phyloP scores from a whole-genome alignment of 257 asterid genomes.

The Scutellaria barbata region DNA sequence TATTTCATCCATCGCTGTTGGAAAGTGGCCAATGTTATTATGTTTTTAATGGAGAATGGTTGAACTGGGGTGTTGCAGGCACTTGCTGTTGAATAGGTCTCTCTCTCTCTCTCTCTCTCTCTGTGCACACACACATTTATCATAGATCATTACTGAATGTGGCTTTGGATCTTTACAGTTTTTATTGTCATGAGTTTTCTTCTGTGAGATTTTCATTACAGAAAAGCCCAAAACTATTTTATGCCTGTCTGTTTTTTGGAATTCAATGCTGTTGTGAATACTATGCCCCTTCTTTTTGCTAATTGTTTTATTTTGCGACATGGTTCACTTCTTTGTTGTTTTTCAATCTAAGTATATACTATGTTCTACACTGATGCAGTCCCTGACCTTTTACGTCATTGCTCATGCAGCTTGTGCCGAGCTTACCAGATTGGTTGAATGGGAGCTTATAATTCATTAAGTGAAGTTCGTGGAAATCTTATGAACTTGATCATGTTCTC shows the following conservation, averaged over 20 bases:
- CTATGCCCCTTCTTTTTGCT: neutral
- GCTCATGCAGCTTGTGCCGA: slow-evolving; percentile 69
- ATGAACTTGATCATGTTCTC: slow-evolving; percentile 53
- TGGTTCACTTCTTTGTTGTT: no score
- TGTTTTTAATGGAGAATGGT: slow-evolving; percentile 75
- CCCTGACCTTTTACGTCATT: neutral
- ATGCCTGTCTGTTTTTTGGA: neutral
- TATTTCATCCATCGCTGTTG: slow-evolving; percentile 67
- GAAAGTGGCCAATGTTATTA: slow-evolving; percentile 70
- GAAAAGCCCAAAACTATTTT: neutral
- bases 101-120: slow-evolving; percentile 30
- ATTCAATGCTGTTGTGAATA: neutral
- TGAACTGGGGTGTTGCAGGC: slow-evolving; percentile 87
- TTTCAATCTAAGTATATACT: no score
- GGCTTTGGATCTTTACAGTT: no score
- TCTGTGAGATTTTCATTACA: neutral
- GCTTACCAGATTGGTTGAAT: slow-evolving; percentile 63
- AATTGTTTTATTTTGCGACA: neutral
- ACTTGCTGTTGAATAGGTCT: slow-evolving; percentile 70
- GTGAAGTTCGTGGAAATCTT: slow-evolving; percentile 50
- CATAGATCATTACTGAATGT: no score
- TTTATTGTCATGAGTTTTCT: neutral
- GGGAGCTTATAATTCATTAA: slow-evolving; percentile 65
- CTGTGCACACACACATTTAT: no score
- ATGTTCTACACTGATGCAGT: neutral